Conservation (phyloP, 2,329 filamentous ascomycete species). For the Penicillium digitatum region DNA sequence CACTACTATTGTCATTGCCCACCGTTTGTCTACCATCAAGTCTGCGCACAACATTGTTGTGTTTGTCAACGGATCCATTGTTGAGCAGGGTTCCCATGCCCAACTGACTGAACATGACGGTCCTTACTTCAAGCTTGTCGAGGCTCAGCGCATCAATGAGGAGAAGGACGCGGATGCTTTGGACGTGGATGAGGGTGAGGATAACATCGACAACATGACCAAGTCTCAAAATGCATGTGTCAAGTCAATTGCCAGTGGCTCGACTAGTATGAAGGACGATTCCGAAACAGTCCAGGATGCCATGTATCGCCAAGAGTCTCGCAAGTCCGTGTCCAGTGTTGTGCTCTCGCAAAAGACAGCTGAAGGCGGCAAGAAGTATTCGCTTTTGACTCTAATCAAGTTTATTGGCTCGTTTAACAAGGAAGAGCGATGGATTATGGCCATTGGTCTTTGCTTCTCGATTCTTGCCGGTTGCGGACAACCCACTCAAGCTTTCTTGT, state of each 20-base stretch:
- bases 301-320: slow-evolving; percentile 46
- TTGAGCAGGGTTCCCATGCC: slow-evolving; percentile 88
- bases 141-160: slow-evolving; percentile 75
- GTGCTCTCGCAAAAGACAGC: slow-evolving; percentile 57
- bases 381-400: slow-evolving; percentile 70
- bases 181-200: slow-evolving; percentile 26
- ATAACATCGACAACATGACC: slow-evolving; percentile 22
- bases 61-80: slow-evolving; percentile 77
- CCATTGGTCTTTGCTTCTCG: slow-evolving; percentile 67
- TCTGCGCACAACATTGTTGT: slow-evolving; percentile 95
- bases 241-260: slow-evolving; percentile 33
- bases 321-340: slow-evolving; percentile 63
- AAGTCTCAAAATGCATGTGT: slow-evolving; percentile 31
- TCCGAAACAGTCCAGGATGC: slow-evolving; percentile 28
- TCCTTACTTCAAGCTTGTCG: slow-evolving; percentile 80
- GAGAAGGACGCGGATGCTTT: slow-evolving; percentile 43
- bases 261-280: slow-evolving; percentile 27
- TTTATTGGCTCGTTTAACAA: slow-evolving; percentile 77
- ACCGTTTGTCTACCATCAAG: slow-evolving; percentile 90
- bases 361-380: slow-evolving; percentile 57
- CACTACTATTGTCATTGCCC: slow-evolving; percentile 94
- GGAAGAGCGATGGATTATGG: slow-evolving; percentile 67
- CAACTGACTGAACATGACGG: slow-evolving; percentile 65
- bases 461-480: slow-evolving; percentile 78
- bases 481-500: slow-evolving; percentile 73